Evolutionary conservation across 768 basidiomycete genomes (phyloP).

Genomic region (Daedalea quercina): DNA sequence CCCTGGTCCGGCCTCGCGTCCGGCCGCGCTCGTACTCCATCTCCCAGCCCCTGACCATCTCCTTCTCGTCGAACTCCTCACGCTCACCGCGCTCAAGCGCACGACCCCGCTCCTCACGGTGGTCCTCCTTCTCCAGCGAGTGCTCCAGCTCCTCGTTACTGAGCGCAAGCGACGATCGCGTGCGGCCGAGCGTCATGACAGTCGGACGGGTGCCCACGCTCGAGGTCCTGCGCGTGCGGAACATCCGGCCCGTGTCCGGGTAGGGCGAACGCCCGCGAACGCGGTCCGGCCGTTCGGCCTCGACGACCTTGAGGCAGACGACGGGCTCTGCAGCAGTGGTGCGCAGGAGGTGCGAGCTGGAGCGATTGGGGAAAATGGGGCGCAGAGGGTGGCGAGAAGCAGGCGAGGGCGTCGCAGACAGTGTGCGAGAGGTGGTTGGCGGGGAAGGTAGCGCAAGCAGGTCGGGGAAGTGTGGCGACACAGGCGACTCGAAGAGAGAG

Average conservation of each 20-base stretch:
- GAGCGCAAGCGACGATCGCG: conserved; percentile 5
- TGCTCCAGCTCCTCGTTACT: conserved; percentile 14
- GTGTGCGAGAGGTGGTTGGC: neutral
- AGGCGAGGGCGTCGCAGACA: neutral
- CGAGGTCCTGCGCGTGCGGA: conserved; percentile 4
- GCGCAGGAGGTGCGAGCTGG: conserved; percentile 1
- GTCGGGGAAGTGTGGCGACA: neutral
- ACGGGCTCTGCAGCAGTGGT: conserved; percentile 8
- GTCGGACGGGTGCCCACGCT: conserved; percentile 3
- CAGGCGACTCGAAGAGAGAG: neutral
- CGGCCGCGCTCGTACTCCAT: conserved; percentile 6
- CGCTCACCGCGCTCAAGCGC: neutral
- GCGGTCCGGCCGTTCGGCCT: conserved; percentile 4
- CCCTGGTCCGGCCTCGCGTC: conserved; percentile 4
- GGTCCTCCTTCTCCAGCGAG: conserved; percentile 9
- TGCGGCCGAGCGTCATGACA: conserved; percentile 2
- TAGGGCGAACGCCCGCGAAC: conserved; percentile 5
- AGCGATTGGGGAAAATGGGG: neutral
- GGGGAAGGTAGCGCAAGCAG: too few relatives aligned
- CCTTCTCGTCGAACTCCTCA: neutral
- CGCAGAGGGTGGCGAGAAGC: neutral
- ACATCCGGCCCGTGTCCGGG: neutral
- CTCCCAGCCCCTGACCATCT: neutral
- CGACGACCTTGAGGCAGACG: conserved; percentile 9
- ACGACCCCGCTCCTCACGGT: neutral